A percentile compares a stretch with the other conserved stretches of the same genome.
Conservation (phyloP, 768 basidiomycete genomes). For the Mycena polygramma region DNA sequence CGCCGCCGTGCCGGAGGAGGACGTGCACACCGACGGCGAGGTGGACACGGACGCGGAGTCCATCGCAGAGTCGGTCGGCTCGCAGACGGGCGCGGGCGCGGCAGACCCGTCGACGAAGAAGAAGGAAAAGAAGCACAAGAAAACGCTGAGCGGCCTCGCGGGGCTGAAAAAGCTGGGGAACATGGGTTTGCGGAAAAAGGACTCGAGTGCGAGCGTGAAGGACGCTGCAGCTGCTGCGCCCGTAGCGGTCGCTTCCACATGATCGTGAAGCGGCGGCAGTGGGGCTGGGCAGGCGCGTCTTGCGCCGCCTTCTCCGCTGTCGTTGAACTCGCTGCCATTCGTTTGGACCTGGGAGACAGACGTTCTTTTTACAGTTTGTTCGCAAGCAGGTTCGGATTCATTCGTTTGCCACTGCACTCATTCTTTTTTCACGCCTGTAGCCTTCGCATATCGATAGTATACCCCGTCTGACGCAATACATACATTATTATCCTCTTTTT, state of each 20-base stretch:
- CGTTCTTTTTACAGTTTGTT: not conserved
- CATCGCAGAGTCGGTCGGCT: conserved; percentile 49
- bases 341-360: not conserved
- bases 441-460: conserved; percentile 17
- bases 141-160: conserved; percentile 69
- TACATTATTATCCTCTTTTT: conserved; percentile 18
- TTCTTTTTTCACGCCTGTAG: conserved; percentile 1
- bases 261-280: not conserved
- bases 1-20: conserved; percentile 31
- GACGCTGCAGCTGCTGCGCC: conserved; percentile 41
- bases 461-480: conserved; percentile 13
- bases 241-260: conserved; percentile 11
- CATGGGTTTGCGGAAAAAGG: conserved; percentile 64
- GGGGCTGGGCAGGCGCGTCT: too few species aligned
- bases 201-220: conserved; percentile 62
- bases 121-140: conserved; percentile 60
- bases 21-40: conserved; percentile 50
- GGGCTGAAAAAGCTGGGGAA: conserved; percentile 69
- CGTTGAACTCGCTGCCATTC: not conserved
- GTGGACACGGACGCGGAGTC: conserved; percentile 54
- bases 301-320: not conserved
- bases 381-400: not conserved
- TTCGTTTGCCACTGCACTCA: conserved; percentile 5
- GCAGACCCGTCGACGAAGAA: conserved; percentile 35
- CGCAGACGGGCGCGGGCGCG: conserved; percentile 36